A percentile compares a stretch with the other conserved stretches of the same genome.
These are phyloP conservation scores for Aspergillus sp. DNA, from an alignment of 2,329 filamentous ascomycete genomes.

Conservation along the genomic window DNA sequence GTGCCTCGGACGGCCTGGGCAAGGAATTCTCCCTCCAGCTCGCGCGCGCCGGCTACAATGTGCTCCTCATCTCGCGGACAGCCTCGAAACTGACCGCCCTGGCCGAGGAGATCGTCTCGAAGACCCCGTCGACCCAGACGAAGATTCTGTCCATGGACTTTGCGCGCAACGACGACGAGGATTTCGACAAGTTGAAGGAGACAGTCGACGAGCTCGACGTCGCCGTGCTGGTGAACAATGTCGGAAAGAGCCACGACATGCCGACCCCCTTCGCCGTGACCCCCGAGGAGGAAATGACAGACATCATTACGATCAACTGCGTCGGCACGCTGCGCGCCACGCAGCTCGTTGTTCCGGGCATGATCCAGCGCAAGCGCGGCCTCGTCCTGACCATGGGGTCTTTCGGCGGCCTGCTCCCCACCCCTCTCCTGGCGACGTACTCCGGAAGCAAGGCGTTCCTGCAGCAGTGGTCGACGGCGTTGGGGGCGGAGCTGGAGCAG, in stretches of 20 bases:
- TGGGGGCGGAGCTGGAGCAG: conserved; percentile 71
- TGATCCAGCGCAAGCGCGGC: conserved; percentile 74
- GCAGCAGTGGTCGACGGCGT: conserved; percentile 85
- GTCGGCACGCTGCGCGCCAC: conserved; percentile 81
- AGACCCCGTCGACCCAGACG: conserved; percentile 57
- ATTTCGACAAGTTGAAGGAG: conserved; percentile 65
- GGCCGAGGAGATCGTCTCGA: conserved; percentile 63
- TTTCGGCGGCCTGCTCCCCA: conserved; percentile 86
- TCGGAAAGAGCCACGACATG: conserved; percentile 87
- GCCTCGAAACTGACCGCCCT: conserved; percentile 76
- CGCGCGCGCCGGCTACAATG: conserved; percentile 83
- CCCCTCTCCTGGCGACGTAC: conserved; percentile 88
- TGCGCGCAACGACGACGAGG: conserved; percentile 62
- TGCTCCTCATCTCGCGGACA: conserved; percentile 93
- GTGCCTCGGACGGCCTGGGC: conserved; percentile 90
- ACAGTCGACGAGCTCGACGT: conserved; percentile 67
- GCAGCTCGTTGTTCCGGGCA: conserved; percentile 70
- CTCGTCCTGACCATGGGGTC: conserved; percentile 96
- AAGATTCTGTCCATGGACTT: conserved; percentile 90
- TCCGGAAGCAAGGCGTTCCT: conserved; percentile 97
- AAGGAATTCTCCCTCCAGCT: conserved; percentile 93
- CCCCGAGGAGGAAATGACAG: conserved; percentile 65
- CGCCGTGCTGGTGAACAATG: conserved; percentile 89
- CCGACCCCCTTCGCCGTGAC: conserved; percentile 83
- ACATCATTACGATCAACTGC: conserved; percentile 95